Conservation (phyloP, 352 stramenopile genomes). For the Globisporangium apiculatum region DNA sequence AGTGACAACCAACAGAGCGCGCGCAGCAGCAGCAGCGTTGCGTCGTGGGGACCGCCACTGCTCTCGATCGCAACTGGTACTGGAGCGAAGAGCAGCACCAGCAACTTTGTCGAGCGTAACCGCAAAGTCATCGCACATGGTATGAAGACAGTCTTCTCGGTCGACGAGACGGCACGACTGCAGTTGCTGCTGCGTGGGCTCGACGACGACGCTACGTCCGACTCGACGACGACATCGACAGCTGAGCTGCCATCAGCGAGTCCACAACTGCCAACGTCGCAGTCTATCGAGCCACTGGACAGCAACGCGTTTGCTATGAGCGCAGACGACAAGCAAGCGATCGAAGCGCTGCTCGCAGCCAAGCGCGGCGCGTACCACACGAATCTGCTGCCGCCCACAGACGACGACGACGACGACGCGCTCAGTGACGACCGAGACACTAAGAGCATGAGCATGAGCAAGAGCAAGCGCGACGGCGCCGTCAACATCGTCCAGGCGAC, state of each 20-base stretch:
- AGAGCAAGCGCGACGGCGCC: background rate
- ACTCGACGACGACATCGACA: background rate
- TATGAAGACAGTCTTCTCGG: constrained; percentile 47
- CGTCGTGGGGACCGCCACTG: background rate
- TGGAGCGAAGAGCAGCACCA: constrained; percentile 1
- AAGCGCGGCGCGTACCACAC: constrained; percentile 34
- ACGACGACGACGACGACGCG: constrained; percentile 3
- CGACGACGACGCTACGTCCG: background rate
- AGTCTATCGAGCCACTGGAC: background rate
- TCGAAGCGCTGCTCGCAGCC: constrained; percentile 35
- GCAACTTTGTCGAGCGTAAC: constrained; percentile 50
- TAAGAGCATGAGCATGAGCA: background rate
- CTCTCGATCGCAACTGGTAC: background rate
- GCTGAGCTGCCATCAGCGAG: constrained; percentile 1
- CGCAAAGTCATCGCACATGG: constrained; percentile 38
- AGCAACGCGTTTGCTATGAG: constrained; percentile 38
- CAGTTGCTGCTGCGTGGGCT: constrained; percentile 24
- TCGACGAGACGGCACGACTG: constrained; percentile 43
- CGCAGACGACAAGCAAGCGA: constrained; percentile 27
- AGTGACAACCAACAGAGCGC: background rate
- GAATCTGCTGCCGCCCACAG: constrained; percentile 12
- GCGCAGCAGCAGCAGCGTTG: constrained; percentile 2
- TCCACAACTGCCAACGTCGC: background rate
- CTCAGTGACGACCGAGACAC: constrained; percentile 12
- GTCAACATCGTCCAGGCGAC: constrained; percentile 39